phyloP scores from a whole-genome alignment of 2,329 filamentous ascomycete genomes.

The Colletotrichum camelliae region DNA sequence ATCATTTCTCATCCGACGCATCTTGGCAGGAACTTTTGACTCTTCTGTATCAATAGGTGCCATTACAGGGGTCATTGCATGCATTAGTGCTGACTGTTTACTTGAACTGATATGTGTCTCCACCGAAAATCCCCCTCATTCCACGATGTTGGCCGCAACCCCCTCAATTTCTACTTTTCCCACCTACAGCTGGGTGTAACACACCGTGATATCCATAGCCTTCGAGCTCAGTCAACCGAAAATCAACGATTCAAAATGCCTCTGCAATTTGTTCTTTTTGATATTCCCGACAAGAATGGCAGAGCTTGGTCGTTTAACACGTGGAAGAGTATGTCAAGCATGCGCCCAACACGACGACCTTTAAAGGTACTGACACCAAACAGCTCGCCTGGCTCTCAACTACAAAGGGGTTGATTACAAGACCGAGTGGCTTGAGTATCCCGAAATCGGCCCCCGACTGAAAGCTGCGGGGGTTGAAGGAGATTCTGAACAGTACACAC shows the following conservation, averaged over 20 bases:
- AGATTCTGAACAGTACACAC: constrained; percentile 39
- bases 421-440: constrained; percentile 74
- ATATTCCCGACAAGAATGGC: constrained; percentile 57
- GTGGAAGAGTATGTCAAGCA: constrained; percentile 65
- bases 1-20: too few relatives aligned
- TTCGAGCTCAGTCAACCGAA: not conserved
- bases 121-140: not conserved
- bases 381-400: constrained; percentile 70
- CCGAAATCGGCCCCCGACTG: constrained; percentile 63
- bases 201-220: not conserved
- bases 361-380: not conserved
- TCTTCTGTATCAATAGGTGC: not conserved
- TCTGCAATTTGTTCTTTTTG: constrained; percentile 58
- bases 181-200: not conserved
- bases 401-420: constrained; percentile 71
- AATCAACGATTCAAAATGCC: not conserved
- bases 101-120: not conserved
- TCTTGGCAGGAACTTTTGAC: not conserved
- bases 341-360: not conserved
- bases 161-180: not conserved
- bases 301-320: constrained; percentile 70
- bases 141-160: not conserved
- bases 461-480: constrained; percentile 49
- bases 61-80: not conserved
- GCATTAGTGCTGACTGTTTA: not conserved